Base-by-base conservation (phyloP, 2,329 filamentous ascomycete genomes). In the Aspergillus oerlinghausenensis region DNA sequence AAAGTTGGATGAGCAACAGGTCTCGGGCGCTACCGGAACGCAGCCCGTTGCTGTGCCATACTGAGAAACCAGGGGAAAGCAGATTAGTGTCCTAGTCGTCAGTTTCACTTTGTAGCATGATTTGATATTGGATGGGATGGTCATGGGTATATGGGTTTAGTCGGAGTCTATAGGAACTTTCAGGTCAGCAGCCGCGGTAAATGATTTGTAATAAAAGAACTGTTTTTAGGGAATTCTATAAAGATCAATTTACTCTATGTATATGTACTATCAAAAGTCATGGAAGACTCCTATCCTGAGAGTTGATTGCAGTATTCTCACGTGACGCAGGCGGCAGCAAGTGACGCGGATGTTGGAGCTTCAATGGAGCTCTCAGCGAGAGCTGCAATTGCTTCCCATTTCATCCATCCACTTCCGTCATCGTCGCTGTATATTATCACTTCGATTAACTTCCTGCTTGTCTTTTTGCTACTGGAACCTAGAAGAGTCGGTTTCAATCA, bases 401-500 rank as follows among this genome's bases (percentile, higher is more conserved):
- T 61, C 60, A 54, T 62, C 40, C 51, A 53, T 53, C 38, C 23
- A 14, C 50, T 51, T 52, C 52, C 40, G 47, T 48, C 49, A 40
- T 51, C 38, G 55, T 52, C 51, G 40, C 40, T 50, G 29, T 55
- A 50, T 55, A 35, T 35, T 11, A 21, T 55, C 49, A 19, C 43
- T 43, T 38, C 32, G 29, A 52, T 55, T 52, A 11, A 9, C 32
- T 55, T 51, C 25, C 25, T 49, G 10, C 19, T 26, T 35, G 49
- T 55, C 53, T 49, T 51, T 3, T 51, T 51, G 2, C 19, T 51
- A 38, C 17, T 10, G 19, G 9, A 29, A 6, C 25, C 47, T 29
- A 50, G 11, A 49, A 32, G 23, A 52, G 14, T 23, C 26, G 45
- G 42, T 49, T 52, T 56, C 57, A 63, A 75, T 62, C 60, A 99